A percentile compares a stretch with the other conserved stretches of the same genome.
Conservation (phyloP, 345 rosid species). For the Gossypium australe region DNA sequence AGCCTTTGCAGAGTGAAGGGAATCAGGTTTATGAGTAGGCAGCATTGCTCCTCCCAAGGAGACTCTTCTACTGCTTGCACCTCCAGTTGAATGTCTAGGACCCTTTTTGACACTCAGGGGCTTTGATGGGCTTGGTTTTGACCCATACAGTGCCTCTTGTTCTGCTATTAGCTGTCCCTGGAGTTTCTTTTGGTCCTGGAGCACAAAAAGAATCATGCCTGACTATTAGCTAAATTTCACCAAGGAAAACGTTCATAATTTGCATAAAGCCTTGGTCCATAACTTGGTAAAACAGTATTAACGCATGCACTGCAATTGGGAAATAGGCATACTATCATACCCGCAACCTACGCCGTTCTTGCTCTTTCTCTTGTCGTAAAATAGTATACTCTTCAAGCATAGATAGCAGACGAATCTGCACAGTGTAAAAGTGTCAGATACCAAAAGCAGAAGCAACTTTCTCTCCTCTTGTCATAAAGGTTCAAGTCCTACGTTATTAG, state of each 20-base stretch:
- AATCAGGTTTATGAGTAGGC: slow-evolving; percentile 62
- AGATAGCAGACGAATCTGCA: slow-evolving; percentile 74
- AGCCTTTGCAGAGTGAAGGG: slow-evolving; percentile 33
- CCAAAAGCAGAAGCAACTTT: neutral
- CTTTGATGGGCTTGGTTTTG: slow-evolving; percentile 94
- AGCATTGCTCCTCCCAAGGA: slow-evolving; percentile 69
- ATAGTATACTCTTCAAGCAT: slow-evolving; percentile 85
- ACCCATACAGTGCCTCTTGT: slow-evolving; percentile 90
- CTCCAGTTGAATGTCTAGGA: slow-evolving; percentile 73
- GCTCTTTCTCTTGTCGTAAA: slow-evolving; percentile 84
- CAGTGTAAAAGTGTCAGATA: slow-evolving; percentile 6
- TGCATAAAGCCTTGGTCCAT: neutral
- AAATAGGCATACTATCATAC: slow-evolving; percentile 30
- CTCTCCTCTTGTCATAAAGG: neutral
- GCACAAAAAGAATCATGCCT: slow-evolving; percentile 6
- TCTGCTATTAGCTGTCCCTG: slow-evolving; percentile 93
- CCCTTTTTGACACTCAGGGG: slow-evolving; percentile 61
- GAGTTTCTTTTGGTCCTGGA: slow-evolving; percentile 95
- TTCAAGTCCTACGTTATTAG: neutral
- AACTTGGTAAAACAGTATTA: neutral
- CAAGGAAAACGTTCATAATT: neutral
- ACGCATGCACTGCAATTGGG: neutral
- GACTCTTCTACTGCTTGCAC: slow-evolving; percentile 61
- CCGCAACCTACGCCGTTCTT: slow-evolving; percentile 83
- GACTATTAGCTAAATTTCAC: neutral